These are phyloP conservation scores for Anthoceros angustus DNA, from an alignment of 225 moss, liverwort and hornwort species.

Conservation along the genomic window DNA sequence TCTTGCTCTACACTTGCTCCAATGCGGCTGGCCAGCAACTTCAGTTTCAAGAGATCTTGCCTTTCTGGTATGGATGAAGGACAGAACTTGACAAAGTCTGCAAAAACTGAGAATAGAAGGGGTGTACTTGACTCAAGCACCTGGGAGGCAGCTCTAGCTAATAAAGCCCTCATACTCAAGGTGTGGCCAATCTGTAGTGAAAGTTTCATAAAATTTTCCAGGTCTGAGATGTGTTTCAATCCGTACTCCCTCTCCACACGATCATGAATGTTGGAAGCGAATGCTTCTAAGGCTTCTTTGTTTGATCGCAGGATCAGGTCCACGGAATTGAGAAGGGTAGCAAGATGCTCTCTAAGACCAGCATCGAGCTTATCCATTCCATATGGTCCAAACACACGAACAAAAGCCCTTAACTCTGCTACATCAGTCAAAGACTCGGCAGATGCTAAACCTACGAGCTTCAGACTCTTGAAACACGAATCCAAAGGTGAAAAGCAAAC, in stretches of 20 bases:
- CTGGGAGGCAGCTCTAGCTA: slow-evolving; percentile 86
- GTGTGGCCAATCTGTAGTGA: slow-evolving; percentile 72
- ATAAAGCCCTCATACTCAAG: slow-evolving; percentile 71
- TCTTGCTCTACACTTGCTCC: slow-evolving; percentile 84
- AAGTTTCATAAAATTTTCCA: slow-evolving; percentile 62
- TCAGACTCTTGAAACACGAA: slow-evolving; percentile 69
- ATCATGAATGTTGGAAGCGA: slow-evolving; percentile 58
- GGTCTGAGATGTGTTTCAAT: slow-evolving; percentile 61
- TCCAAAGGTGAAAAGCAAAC: slow-evolving; percentile 70
- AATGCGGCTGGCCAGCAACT: slow-evolving; percentile 65
- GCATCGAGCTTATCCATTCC: slow-evolving; percentile 76
- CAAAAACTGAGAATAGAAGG: slow-evolving; percentile 79
- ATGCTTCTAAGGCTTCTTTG: slow-evolving; percentile 56
- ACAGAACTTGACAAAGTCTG: slow-evolving; percentile 73
- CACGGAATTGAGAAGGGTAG: slow-evolving; percentile 50
- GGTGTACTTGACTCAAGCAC: slow-evolving; percentile 85
- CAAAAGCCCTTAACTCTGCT: slow-evolving; percentile 88
- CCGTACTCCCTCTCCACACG: slow-evolving; percentile 47
- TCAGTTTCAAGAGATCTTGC: slow-evolving; percentile 66
- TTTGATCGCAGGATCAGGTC: slow-evolving; percentile 55
- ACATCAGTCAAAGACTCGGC: slow-evolving; percentile 75
- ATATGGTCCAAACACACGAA: slow-evolving; percentile 92
- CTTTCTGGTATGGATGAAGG: slow-evolving; percentile 71
- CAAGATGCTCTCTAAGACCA: slow-evolving; percentile 54
- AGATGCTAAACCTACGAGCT: slow-evolving; percentile 43